Evolutionary conservation across 108 stramenopile species (phyloP), one percentile per base, ranked within the genome.

Genomic region (Seminavis robusta): DNA sequence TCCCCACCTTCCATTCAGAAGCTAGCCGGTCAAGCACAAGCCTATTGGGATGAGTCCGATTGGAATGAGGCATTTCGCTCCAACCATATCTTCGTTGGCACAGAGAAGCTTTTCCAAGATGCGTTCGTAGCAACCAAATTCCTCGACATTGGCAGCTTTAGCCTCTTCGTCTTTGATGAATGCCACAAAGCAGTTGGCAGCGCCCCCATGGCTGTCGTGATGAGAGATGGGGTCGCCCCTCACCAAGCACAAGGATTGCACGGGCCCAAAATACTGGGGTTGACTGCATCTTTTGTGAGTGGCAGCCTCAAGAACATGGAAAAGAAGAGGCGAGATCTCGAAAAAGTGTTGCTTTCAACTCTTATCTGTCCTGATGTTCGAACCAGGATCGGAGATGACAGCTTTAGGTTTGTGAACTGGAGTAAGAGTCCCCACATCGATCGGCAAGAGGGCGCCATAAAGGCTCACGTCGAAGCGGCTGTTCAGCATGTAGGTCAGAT

Each of bases 201-300:
- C 24, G 21, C 47, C n/a, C 47, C 47, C 47, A 47, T 47, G 47
- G 47, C 47, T 24, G 11, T 25, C 24, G 19, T 47, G 25, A 47
- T 47, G 47, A 47, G 47, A 20, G 47, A 47, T 20, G 47, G 24
- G 5, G 24, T 47, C 0, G 47, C 47, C 24, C 47, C 47, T 24
- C 47, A 47, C 5, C 21, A 24, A 24, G 19, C 6, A n/a, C 21
- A 47, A n/a, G 47, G 47, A 5, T 19, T 19, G n/a, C 0, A 7
- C n/a, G 21, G 21, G n/a, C 47, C 47, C 26, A 20, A 25, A n/a
- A 47, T 47, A 0, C 47, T 47, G 5, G 47, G 47, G n/a, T 25
- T 47, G 24, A 47, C 47, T 5, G 47, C 47, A 27, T 47, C 47
- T 21, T 47, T 47, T 11, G 26, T 47, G 25, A 47, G 26, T 27